phyloP scores from a whole-genome alignment of 2,329 filamentous ascomycete species.

The Fonsecaea nubica region DNA sequence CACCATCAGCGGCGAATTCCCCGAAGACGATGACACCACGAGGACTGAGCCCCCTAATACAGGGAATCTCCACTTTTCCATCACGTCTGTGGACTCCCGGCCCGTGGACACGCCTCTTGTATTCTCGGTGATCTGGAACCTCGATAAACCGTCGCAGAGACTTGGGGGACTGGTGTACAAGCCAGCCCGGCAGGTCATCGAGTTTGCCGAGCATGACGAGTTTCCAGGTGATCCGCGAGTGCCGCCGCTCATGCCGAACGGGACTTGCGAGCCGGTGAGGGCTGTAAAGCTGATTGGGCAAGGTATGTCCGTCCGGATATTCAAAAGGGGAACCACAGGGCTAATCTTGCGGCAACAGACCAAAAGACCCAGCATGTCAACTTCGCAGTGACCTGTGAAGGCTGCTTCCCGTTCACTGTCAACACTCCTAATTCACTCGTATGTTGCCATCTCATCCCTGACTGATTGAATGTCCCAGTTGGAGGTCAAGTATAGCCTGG shows the following conservation, averaged over 20 bases:
- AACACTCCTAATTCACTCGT: neutral
- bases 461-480: no score
- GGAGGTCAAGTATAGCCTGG: no score
- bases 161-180: neutral
- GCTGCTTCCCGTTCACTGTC: neutral
- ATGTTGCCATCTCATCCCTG: neutral
- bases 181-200: neutral
- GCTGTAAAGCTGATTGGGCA: neutral
- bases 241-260: neutral
- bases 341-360: neutral
- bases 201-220: neutral
- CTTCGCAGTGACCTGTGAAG: neutral
- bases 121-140: neutral
- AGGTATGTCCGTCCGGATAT: neutral
- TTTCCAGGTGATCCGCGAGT: neutral
- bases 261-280: neutral
- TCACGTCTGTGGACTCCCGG: neutral
- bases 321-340: no score
- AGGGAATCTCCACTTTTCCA: neutral
- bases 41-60: neutral
- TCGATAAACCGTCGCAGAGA: neutral
- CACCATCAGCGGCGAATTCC: neutral
- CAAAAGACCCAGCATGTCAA: neutral
- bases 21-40: neutral
- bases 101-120: neutral